Evolutionary conservation across 805 yeast species (phyloP).

Genomic region (Myxozyma monticola): DNA sequence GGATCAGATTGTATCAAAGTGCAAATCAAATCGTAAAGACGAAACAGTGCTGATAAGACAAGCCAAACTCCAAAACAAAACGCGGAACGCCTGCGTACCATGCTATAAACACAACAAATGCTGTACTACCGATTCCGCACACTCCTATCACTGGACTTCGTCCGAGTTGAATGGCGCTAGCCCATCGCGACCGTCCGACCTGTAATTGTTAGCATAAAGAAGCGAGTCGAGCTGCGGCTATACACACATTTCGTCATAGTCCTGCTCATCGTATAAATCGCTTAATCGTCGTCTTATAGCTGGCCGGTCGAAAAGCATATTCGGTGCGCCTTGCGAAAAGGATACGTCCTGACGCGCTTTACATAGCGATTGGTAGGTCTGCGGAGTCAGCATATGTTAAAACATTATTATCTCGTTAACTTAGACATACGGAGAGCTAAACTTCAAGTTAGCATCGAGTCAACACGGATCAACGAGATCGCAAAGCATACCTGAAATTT

Average conservation of each 20-base stretch:
- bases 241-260: neutral
- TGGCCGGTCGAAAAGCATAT: neutral
- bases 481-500: conserved; percentile 24
- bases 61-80: too few species aligned
- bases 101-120: too few species aligned
- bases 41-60: too few species aligned
- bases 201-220: neutral
- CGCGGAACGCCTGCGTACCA: too few species aligned
- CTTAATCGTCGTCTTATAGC: conserved; percentile 15
- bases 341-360: conserved; percentile 17
- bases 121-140: too few species aligned
- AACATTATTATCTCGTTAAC: neutral
- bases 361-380: conserved; percentile 26
- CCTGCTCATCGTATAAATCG: conserved; percentile 18
- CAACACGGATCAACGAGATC: too few species aligned
- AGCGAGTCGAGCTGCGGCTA: neutral
- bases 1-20: too few species aligned
- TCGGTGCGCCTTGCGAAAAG: neutral
- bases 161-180: conserved; percentile 19
- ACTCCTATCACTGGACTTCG: too few species aligned
- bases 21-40: too few species aligned
- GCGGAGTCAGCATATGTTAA: neutral
- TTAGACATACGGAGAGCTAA: conserved; percentile 14
- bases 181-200: conserved; percentile 9
- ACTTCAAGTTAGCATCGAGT: neutral